These are phyloP conservation scores for Dothidotthia symphoricarpi DNA, from an alignment of 2,329 filamentous ascomycete species.

Conservation along the genomic window DNA sequence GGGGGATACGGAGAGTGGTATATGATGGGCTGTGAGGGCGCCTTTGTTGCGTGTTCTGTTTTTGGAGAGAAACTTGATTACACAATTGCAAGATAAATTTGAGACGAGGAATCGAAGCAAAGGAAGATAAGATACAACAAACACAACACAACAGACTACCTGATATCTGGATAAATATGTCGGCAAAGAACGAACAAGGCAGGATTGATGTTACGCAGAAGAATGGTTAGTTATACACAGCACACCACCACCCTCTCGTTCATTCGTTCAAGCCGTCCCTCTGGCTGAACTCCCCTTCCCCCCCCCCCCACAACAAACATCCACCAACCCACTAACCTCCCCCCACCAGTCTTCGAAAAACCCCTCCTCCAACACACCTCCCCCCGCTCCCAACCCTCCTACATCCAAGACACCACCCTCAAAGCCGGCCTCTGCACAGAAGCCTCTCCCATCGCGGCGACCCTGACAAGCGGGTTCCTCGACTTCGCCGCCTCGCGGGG, in stretches of 20 bases:
- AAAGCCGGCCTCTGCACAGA: conserved; percentile 19
- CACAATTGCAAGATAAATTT: too few relatives aligned
- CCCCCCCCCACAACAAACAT: neutral
- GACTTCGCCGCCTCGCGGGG: conserved; percentile 57
- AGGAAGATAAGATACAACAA: too few relatives aligned
- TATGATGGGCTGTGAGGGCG: too few relatives aligned
- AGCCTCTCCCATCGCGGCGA: conserved; percentile 49
- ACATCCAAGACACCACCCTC: conserved; percentile 8
- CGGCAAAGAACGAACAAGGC: conserved; percentile 14
- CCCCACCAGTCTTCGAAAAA: conserved; percentile 19
- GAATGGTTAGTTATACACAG: conserved; percentile 18
- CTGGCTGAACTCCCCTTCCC: neutral
- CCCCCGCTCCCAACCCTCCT: conserved; percentile 3
- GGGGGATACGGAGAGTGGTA: too few relatives aligned
- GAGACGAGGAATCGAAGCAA: too few relatives aligned
- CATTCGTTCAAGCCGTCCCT: neutral
- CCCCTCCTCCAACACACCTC: conserved; percentile 27
- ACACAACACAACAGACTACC: too few relatives aligned
- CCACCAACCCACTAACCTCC: neutral
- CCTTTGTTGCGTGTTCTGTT: too few relatives aligned
- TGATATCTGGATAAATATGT: conserved; percentile 8
- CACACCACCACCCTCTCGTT: neutral
- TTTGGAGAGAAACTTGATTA: too few relatives aligned
- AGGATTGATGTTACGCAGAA: conserved; percentile 29
- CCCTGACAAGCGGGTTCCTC: conserved; percentile 59